Conservation (phyloP, 2,329 filamentous ascomycete genomes). For the Fusarium verticillioides region DNA sequence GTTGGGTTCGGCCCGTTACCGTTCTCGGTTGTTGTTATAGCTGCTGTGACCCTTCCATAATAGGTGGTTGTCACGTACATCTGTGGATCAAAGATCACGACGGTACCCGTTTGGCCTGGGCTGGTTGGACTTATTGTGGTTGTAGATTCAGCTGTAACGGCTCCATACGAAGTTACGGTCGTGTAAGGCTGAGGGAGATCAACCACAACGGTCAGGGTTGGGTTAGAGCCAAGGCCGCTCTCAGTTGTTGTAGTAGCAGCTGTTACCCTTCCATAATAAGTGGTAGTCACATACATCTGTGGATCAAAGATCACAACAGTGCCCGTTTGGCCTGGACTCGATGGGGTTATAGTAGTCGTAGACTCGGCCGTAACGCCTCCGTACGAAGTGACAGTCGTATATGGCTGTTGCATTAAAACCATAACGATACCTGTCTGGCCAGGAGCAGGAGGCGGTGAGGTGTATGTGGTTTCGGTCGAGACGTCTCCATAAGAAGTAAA, state of each 20-base stretch:
- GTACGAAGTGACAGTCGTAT: neutral
- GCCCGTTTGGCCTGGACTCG: neutral
- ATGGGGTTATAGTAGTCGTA: neutral
- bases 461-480: neutral
- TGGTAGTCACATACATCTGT: neutral
- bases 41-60: neutral
- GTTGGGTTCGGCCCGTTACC: neutral
- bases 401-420: neutral
- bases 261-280: neutral
- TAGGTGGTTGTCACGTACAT: accelerated
- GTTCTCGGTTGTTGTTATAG: neutral
- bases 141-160: neutral
- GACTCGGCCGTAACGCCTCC: neutral
- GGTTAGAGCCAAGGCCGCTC: neutral
- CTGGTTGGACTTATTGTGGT: neutral
- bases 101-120: neutral
- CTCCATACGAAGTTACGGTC: neutral
- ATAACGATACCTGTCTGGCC: neutral
- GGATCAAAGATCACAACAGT: neutral
- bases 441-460: neutral
- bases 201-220: neutral
- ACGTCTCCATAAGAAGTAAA: neutral
- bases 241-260: neutral
- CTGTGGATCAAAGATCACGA: neutral
- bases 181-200: neutral